Percentiles rank a stretch among this genome's conserved stretches.
Evolutionary conservation across 2,329 filamentous ascomycete genomes (phyloP).

Genomic region (Alternaria conjuncta): DNA sequence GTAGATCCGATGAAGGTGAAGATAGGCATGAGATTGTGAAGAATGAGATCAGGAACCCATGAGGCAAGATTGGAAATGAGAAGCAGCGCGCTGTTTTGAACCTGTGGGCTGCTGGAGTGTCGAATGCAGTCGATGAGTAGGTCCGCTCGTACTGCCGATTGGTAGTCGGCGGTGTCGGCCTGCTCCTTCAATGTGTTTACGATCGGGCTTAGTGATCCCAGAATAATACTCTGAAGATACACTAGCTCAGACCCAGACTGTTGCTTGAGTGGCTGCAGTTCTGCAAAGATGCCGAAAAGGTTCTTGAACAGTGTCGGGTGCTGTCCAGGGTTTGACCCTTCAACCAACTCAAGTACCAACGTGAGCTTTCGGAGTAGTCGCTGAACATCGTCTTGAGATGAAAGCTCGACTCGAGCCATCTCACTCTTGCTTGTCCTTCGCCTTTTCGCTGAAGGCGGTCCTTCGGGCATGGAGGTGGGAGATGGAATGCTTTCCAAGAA

Average conservation of each 20-base stretch:
- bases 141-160: slow-evolving; percentile 82
- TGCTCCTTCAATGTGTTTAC: slow-evolving; percentile 73
- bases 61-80: slow-evolving; percentile 86
- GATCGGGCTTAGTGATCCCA: slow-evolving; percentile 83
- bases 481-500: slow-evolving; percentile 79
- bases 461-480: slow-evolving; percentile 73
- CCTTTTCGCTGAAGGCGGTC: slow-evolving; percentile 77
- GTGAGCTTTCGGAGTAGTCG: slow-evolving; percentile 77
- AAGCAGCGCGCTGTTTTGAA: slow-evolving; percentile 89
- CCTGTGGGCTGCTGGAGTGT: slow-evolving; percentile 87
- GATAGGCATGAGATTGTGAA: slow-evolving; percentile 98
- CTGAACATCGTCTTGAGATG: slow-evolving; percentile 70
- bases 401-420: slow-evolving; percentile 65
- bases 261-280: slow-evolving; percentile 83
- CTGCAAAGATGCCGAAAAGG: slow-evolving; percentile 83
- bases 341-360: slow-evolving; percentile 86
- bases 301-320: slow-evolving; percentile 78
- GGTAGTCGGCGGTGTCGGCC: slow-evolving; percentile 69
- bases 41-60: slow-evolving; percentile 85
- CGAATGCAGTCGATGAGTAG: slow-evolving; percentile 93
- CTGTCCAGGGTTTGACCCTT: slow-evolving; percentile 75
- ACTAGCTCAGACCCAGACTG: slow-evolving; percentile 85
- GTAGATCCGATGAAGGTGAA: slow-evolving; percentile 98
- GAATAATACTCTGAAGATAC: slow-evolving; percentile 84
- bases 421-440: slow-evolving; percentile 79